These are phyloP conservation scores for Voacanga thouarsii DNA, from an alignment of 257 asterid species.

Conservation along the genomic window DNA sequence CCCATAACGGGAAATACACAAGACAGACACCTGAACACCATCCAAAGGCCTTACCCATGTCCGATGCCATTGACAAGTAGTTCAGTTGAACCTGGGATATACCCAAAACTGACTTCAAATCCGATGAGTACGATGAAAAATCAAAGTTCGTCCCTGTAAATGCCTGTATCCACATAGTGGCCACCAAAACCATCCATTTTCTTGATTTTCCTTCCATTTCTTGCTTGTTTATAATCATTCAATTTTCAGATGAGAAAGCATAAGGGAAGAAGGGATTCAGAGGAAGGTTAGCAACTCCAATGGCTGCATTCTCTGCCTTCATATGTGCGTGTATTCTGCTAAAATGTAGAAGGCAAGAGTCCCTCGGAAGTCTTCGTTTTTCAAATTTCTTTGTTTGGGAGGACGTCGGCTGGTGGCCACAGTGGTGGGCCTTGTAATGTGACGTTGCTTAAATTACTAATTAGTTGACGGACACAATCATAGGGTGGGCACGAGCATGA, in stretches of 20 bases:
- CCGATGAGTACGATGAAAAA: constrained; percentile 55
- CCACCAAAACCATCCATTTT: constrained; percentile 59
- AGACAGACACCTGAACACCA: constrained; percentile 65
- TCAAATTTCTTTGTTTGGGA: too few relatives aligned
- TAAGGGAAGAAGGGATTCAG: too few relatives aligned
- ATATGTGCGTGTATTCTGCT: too few relatives aligned
- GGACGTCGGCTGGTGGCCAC: too few relatives aligned
- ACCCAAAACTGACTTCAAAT: constrained; percentile 39
- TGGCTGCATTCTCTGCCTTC: too few relatives aligned
- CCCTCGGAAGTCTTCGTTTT: too few relatives aligned
- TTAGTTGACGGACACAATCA: too few relatives aligned
- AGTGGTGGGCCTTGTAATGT: too few relatives aligned
- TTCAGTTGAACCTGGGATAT: constrained; percentile 62
- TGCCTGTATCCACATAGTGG: constrained; percentile 63
- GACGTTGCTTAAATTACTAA: neutral
- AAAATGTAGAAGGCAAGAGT: too few relatives aligned
- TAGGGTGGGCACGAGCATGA: too few relatives aligned
- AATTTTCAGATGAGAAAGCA: neutral
- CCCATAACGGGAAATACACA: constrained; percentile 41
- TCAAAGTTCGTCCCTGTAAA: constrained; percentile 63
- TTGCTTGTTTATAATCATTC: neutral
- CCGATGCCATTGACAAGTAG: constrained; percentile 58
- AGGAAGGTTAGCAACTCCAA: neutral
- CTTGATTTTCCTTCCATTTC: constrained; percentile 30
- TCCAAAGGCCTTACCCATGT: constrained; percentile 64